These are phyloP conservation scores for Trichosporon faecale DNA, from an alignment of 1,284 basidiomycete species.

Conservation along the genomic window DNA sequence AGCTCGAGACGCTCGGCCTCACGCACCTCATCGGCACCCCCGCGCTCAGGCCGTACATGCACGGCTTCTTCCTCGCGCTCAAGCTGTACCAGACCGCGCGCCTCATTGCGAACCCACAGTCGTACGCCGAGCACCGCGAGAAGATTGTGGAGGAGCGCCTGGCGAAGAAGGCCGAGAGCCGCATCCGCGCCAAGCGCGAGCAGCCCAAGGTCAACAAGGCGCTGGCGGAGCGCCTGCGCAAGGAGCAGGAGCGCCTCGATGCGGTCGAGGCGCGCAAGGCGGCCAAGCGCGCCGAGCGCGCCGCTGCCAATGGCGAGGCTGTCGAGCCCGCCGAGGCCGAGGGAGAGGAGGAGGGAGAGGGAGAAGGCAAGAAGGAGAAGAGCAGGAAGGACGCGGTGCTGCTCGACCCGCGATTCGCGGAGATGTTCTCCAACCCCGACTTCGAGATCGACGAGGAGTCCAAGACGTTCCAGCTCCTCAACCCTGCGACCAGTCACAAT, in stretches of 20 bases:
- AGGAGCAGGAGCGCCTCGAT: conserved; percentile 67
- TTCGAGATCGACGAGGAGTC: conserved; percentile 86
- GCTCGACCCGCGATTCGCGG: conserved; percentile 83
- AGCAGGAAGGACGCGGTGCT: conserved; percentile 61
- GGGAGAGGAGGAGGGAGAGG: conserved; percentile 30
- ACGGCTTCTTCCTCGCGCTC: conserved; percentile 96
- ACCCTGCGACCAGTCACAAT: conserved; percentile 68
- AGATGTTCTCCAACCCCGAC: conserved; percentile 89
- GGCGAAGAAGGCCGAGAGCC: conserved; percentile 85
- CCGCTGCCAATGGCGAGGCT: conserved; percentile 37
- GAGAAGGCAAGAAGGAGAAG: conserved; percentile 53
- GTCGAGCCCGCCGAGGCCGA: conserved; percentile 41
- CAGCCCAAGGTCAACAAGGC: conserved; percentile 80
- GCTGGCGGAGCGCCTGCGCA: conserved; percentile 78
- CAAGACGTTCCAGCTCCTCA: conserved; percentile 84
- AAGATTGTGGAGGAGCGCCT: conserved; percentile 81
- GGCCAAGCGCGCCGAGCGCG: conserved; percentile 34
- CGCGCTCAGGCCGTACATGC: conserved; percentile 98
- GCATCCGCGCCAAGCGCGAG: conserved; percentile 78
- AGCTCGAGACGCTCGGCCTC: conserved; percentile 81
- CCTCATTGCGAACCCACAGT: conserved; percentile 92
- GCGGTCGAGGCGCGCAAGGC: conserved; percentile 63
- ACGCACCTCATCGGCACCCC: conserved; percentile 92
- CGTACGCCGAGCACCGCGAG: conserved; percentile 90
- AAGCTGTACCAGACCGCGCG: conserved; percentile 94